phyloP scores from a whole-genome alignment of 306 rosid genomes.

The Acacia confusa region DNA sequence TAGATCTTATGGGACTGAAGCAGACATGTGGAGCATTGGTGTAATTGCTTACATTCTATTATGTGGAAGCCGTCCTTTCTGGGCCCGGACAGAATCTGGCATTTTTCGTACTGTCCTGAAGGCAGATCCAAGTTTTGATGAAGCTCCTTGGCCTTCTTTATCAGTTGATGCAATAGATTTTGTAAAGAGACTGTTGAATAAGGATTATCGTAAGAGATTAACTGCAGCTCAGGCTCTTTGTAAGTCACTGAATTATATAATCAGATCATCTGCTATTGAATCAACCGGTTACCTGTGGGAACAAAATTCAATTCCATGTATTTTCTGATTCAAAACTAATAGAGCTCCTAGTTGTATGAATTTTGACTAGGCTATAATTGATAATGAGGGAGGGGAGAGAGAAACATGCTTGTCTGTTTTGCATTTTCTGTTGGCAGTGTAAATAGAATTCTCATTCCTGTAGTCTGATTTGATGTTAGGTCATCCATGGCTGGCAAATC shows the following conservation, averaged over 20 bases:
- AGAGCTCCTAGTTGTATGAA: not conserved
- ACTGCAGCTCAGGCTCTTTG: slow-evolving; percentile 64
- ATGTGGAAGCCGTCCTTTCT: slow-evolving; percentile 73
- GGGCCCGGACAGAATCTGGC: slow-evolving; percentile 70
- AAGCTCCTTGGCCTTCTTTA: slow-evolving; percentile 68
- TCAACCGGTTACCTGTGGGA: not conserved
- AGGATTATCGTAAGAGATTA: slow-evolving; percentile 56
- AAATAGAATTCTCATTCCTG: slow-evolving; percentile 17
- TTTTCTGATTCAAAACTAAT: not conserved
- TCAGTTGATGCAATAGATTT: slow-evolving; percentile 59
- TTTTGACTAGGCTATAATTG: not conserved
- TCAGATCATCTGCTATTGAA: not conserved
- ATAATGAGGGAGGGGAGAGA: slow-evolving; percentile 1
- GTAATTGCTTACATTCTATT: slow-evolving; percentile 70
- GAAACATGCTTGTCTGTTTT: slow-evolving; percentile 12
- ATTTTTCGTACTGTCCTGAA: slow-evolving; percentile 62
- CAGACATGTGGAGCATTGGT: slow-evolving; percentile 77
- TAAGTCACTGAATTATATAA: slow-evolving; percentile 29
- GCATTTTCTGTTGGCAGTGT: slow-evolving; percentile 19
- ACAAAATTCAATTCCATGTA: not conserved
- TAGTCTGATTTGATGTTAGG: slow-evolving; percentile 42
- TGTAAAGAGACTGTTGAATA: slow-evolving; percentile 53
- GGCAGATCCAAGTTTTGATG: slow-evolving; percentile 63
- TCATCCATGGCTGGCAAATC: slow-evolving; percentile 77
- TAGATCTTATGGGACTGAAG: slow-evolving; percentile 68